Conservation (phyloP, 2,329 filamentous ascomycete genomes). For the Talaromyces sp. region DNA sequence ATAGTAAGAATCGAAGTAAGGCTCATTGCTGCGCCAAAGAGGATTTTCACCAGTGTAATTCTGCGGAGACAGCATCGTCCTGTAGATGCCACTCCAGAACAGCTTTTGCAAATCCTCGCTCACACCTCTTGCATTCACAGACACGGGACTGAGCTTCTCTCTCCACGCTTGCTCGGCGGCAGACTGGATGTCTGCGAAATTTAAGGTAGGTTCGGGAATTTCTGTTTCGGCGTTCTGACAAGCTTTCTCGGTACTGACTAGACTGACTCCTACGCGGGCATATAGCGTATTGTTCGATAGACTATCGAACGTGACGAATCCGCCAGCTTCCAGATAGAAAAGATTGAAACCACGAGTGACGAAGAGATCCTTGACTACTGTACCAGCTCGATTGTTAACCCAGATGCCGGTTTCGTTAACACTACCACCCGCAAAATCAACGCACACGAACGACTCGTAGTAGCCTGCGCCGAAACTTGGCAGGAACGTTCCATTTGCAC, state of each 20-base stretch:
- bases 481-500: constrained; percentile 56
- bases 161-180: constrained; percentile 51
- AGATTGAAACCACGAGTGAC: constrained; percentile 57
- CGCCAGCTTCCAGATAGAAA: constrained; percentile 54
- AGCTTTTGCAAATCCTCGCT: constrained; percentile 45
- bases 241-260: constrained; percentile 61
- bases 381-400: constrained; percentile 56
- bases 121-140: constrained; percentile 52
- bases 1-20: constrained; percentile 72
- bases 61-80: constrained; percentile 67
- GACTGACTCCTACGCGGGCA: constrained; percentile 63
- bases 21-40: constrained; percentile 60
- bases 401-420: constrained; percentile 60
- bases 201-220: constrained; percentile 46
- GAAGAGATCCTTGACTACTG: constrained; percentile 49
- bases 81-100: constrained; percentile 68
- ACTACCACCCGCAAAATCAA: constrained; percentile 57
- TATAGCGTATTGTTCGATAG: constrained; percentile 50
- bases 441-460: constrained; percentile 61
- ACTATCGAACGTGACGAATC: constrained; percentile 58
- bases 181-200: constrained; percentile 45
- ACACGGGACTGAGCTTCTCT: constrained; percentile 52
- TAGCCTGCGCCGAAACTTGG: constrained; percentile 61
- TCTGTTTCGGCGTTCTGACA: constrained; percentile 64
- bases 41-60: constrained; percentile 72